Conservation (phyloP, 1,139 yeast genomes). For the Kodamaea suecica region DNA sequence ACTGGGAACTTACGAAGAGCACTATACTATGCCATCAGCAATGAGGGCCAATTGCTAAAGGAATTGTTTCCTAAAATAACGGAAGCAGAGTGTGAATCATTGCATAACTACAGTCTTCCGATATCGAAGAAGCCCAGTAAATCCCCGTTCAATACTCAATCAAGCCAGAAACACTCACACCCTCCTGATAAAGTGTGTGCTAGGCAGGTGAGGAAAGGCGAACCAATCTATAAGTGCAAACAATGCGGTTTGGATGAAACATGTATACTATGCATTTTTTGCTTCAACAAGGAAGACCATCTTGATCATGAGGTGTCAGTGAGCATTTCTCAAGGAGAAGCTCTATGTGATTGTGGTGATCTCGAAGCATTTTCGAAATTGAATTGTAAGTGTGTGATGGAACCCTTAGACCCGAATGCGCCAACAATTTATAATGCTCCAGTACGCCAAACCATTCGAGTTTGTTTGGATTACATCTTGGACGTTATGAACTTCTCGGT, state of each 20-base stretch:
- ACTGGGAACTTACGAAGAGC: constrained; percentile 22
- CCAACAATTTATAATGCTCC: constrained; percentile 13
- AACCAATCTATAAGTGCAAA: constrained; percentile 62
- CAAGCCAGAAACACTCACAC: constrained; percentile 14
- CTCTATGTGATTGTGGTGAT: constrained; percentile 93
- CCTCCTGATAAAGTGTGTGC: constrained; percentile 63
- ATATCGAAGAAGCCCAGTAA: neutral
- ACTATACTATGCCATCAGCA: constrained; percentile 32
- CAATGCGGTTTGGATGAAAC: constrained; percentile 71
- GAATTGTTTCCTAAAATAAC: constrained; percentile 24
- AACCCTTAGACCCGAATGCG: constrained; percentile 3
- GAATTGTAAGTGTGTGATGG: constrained; percentile 45
- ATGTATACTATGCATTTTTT: constrained; percentile 67
- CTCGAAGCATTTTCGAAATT: constrained; percentile 68
- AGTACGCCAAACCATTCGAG: constrained; percentile 30
- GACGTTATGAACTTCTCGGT: constrained; percentile 43
- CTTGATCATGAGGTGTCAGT: constrained; percentile 58
- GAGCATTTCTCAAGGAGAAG: constrained; percentile 48
- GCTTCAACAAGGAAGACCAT: constrained; percentile 70
- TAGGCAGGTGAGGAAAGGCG: constrained; percentile 53
- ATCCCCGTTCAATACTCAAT: constrained; percentile 1
- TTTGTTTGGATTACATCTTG: constrained; percentile 47
- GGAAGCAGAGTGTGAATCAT: neutral
- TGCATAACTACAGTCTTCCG: constrained; percentile 5
- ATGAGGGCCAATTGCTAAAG: constrained; percentile 28